Conservation (phyloP, 805 yeast species). For the Ogataea ramenticola region DNA sequence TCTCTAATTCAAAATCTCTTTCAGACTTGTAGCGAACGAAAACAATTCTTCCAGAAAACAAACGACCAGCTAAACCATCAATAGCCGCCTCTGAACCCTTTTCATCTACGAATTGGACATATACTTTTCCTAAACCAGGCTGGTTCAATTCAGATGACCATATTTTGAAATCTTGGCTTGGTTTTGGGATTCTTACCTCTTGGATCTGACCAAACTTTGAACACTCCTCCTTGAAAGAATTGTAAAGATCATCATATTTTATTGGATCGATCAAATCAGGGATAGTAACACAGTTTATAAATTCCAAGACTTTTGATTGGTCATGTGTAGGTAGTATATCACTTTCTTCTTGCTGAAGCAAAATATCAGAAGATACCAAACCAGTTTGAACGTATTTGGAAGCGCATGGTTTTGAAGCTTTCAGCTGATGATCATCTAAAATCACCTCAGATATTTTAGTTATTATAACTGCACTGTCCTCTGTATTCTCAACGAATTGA, state of each 20-base stretch:
- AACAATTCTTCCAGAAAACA: constrained; percentile 62
- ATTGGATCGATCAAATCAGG: constrained; percentile 51
- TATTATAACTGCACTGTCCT: background rate
- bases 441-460: background rate
- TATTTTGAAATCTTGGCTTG: constrained; percentile 29
- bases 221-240: constrained; percentile 46
- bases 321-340: constrained; percentile 12
- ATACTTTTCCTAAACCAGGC: constrained; percentile 66
- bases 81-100: constrained; percentile 50
- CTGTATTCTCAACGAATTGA: background rate
- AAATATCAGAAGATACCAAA: constrained; percentile 4
- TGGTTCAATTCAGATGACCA: constrained; percentile 30
- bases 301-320: constrained; percentile 45
- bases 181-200: constrained; percentile 56
- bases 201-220: constrained; percentile 43
- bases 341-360: constrained; percentile 9
- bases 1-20: constrained; percentile 42
- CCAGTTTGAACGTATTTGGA: constrained; percentile 3
- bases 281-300: constrained; percentile 59
- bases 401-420: background rate
- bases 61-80: constrained; percentile 51
- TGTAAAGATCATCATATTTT: constrained; percentile 39
- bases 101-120: constrained; percentile 50
- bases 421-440: background rate
- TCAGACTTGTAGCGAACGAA: constrained; percentile 57